These are phyloP conservation scores for Globisporangium solare DNA, from an alignment of 352 stramenopile species.

Conservation along the genomic window DNA sequence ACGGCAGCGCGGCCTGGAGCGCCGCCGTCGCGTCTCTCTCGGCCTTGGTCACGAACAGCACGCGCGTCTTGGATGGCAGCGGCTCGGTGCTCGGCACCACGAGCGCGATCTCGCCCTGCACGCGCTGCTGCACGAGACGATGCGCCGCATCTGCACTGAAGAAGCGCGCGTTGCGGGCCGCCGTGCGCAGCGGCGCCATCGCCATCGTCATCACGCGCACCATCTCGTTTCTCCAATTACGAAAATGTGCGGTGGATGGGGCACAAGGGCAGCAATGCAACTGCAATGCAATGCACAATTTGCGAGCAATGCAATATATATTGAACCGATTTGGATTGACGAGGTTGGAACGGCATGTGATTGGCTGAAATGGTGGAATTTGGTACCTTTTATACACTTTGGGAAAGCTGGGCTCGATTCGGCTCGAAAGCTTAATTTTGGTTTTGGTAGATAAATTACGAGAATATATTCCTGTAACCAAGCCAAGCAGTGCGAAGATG, in stretches of 20 bases:
- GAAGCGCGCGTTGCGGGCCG: slow-evolving; percentile 20
- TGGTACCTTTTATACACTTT: too few relatives aligned
- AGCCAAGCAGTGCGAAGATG: background rate
- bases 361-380: too few relatives aligned
- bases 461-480: too few relatives aligned
- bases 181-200: slow-evolving; percentile 6
- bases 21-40: slow-evolving; percentile 8
- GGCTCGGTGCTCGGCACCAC: slow-evolving; percentile 5
- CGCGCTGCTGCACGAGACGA: slow-evolving; percentile 60
- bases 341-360: too few relatives aligned
- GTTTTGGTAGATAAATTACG: too few relatives aligned
- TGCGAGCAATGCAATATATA: background rate
- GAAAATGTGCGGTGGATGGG: background rate
- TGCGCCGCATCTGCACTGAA: slow-evolving; percentile 42
- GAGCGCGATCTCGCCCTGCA: slow-evolving; percentile 45
- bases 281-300: background rate
- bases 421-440: too few relatives aligned
- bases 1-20: slow-evolving; percentile 48
- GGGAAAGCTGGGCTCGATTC: too few relatives aligned
- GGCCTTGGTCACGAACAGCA: slow-evolving; percentile 42
- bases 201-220: slow-evolving; percentile 4
- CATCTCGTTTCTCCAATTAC: background rate
- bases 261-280: background rate
- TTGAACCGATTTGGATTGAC: too few relatives aligned
- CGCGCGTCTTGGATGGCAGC: slow-evolving; percentile 29